Evolutionary conservation across 306 rosid genomes (phyloP).

Genomic region (Mucuna pruriens): DNA sequence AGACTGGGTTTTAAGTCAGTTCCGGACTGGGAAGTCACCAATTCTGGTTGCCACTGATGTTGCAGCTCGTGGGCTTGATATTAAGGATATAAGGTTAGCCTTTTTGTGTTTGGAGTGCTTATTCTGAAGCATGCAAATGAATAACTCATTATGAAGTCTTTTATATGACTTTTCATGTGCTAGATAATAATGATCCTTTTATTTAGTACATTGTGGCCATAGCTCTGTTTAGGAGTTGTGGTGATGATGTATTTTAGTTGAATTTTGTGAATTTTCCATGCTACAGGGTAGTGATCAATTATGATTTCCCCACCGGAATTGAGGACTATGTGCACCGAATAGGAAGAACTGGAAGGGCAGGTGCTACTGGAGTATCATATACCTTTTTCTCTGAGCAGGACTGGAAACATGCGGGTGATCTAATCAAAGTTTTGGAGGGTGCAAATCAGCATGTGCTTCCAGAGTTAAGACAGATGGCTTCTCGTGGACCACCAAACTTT

Average conservation of each 20-base stretch:
- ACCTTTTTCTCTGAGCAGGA: constrained; percentile 98
- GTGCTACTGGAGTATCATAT: constrained; percentile 91
- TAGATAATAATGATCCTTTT: constrained; percentile 23
- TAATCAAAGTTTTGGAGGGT: constrained; percentile 95
- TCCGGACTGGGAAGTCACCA: constrained; percentile 91
- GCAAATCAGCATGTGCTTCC: constrained; percentile 96
- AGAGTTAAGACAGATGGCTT: constrained; percentile 81
- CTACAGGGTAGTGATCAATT: constrained; percentile 92
- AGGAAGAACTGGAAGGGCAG: constrained; percentile 99
- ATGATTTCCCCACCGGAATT: constrained; percentile 94
- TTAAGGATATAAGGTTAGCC: constrained; percentile 94
- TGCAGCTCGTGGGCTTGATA: constrained; percentile 99
- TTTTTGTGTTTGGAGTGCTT: background rate
- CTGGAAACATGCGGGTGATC: constrained; percentile 90
- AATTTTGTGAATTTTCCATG: background rate
- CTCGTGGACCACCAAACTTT: constrained; percentile 80
- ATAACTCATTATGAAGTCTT: background rate
- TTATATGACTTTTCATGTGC: constrained; percentile 6
- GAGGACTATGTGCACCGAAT: constrained; percentile 98
- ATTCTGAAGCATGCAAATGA: background rate
- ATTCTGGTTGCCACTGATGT: constrained; percentile 96
- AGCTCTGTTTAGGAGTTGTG: constrained; percentile 11
- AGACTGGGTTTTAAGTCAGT: constrained; percentile 93
- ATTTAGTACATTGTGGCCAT: constrained; percentile 4
- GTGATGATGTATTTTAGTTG: background rate